phyloP scores from a whole-genome alignment of 306 rosid species.

The Vigna unguiculata region DNA sequence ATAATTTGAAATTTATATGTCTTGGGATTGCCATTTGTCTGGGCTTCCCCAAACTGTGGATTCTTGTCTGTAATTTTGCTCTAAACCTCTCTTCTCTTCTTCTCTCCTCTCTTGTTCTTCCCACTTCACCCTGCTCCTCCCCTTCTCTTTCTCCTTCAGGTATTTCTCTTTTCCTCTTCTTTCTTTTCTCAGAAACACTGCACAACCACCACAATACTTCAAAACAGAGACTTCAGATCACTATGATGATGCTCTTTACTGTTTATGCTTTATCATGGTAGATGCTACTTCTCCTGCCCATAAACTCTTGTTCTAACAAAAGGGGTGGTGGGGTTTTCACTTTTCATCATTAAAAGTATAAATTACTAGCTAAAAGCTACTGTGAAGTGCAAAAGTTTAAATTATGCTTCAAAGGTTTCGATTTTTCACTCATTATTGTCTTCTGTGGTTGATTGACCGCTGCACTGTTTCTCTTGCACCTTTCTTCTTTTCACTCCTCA shows the following conservation, averaged over 20 bases:
- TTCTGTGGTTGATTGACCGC: conserved; percentile 36
- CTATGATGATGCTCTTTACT: conserved; percentile 37
- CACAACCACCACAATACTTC: not conserved
- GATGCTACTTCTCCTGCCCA: conserved; percentile 41
- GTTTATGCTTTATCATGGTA: conserved; percentile 19
- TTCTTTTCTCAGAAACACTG: not conserved
- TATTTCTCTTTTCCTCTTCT: conserved; percentile 11
- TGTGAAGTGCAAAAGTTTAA: conserved; percentile 37
- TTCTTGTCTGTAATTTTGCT: conserved; percentile 40
- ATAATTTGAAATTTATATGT: conserved; percentile 63
- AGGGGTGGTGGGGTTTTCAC: conserved; percentile 21
- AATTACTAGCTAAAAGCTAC: conserved; percentile 34
- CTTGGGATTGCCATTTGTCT: conserved; percentile 82
- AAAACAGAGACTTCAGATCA: not conserved
- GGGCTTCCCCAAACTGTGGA: conserved; percentile 55
- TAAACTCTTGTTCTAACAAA: conserved; percentile 21
- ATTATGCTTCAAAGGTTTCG: conserved; percentile 21
- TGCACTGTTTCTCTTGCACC: not conserved
- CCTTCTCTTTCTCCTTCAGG: conserved; percentile 28
- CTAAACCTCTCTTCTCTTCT: not conserved
- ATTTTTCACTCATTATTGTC: conserved; percentile 35
- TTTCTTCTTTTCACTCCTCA: conserved; percentile 16
- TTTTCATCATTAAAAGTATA: conserved; percentile 40
- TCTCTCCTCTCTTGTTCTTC: not conserved
- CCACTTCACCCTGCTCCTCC: not conserved